These are phyloP conservation scores for Panellus pusillus DNA, from an alignment of 768 basidiomycete genomes.

Conservation along the genomic window DNA sequence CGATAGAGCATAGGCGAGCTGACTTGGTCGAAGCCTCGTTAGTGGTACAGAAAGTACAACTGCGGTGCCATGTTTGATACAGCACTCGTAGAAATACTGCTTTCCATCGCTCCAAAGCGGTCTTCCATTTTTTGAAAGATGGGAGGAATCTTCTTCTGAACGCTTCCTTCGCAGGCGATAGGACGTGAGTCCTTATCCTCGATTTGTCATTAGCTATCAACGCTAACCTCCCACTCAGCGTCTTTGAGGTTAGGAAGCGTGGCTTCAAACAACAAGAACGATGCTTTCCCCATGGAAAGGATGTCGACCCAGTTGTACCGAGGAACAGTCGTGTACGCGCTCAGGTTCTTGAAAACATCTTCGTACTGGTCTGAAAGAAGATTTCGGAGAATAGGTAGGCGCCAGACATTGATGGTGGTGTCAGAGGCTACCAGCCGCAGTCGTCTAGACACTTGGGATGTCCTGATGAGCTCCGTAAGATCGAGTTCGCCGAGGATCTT, in stretches of 20 bases:
- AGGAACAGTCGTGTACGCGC: slow-evolving; percentile 64
- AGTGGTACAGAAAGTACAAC: slow-evolving; percentile 64
- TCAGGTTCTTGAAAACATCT: slow-evolving; percentile 53
- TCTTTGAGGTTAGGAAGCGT: slow-evolving; percentile 68
- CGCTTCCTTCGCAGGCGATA: slow-evolving; percentile 44
- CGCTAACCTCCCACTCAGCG: slow-evolving; percentile 52
- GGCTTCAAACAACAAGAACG: slow-evolving; percentile 65
- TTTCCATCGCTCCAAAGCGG: too few relatives aligned
- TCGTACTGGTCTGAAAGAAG: slow-evolving; percentile 51
- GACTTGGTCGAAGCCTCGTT: slow-evolving; percentile 87
- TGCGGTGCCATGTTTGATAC: slow-evolving; percentile 69
- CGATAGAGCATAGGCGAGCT: slow-evolving; percentile 22
- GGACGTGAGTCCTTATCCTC: too few relatives aligned
- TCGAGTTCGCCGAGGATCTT: slow-evolving; percentile 71
- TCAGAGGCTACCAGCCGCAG: slow-evolving; percentile 62
- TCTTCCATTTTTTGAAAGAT: slow-evolving; percentile 67
- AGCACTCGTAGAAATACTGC: slow-evolving; percentile 38
- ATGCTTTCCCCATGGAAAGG: slow-evolving; percentile 57
- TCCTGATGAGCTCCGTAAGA: slow-evolving; percentile 54
- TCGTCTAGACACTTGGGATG: slow-evolving; percentile 61
- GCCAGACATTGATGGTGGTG: slow-evolving; percentile 72
- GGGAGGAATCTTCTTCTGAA: slow-evolving; percentile 73
- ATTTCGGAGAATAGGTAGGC: slow-evolving; percentile 62
- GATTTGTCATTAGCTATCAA: too few relatives aligned
- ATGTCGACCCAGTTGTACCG: slow-evolving; percentile 82